Evolutionary conservation across 2,329 filamentous ascomycete genomes (phyloP), one percentile per base, ranked within the genome.

Genomic region (Exophiala bonariae): DNA sequence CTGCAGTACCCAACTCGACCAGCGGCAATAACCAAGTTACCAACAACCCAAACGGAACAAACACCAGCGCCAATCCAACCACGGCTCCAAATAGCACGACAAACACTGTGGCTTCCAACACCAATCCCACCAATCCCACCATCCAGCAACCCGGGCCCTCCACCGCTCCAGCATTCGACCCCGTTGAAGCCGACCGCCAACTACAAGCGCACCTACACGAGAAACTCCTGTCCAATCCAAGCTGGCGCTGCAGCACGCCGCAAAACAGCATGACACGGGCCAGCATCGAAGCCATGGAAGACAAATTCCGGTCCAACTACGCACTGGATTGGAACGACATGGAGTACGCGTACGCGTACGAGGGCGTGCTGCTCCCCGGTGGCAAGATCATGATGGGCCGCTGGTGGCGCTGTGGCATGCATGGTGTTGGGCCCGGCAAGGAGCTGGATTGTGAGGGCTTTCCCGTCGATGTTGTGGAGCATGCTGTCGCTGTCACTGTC

Each of bases 281-380:
- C 9, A 22, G 44, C 7, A 49, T 59, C 41, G 47, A 45, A 18
- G 33, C 48, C 26, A 53, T 60, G 23, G 56, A 60, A 34, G 53
- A 60, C 30, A 17, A 20, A 7, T 58, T 47, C 37, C 43, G 40
- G 7, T 31, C 40, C n/a, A 41, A 43, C 23, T 43, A 49, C 20
- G 47, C 53, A 18, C 39, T 59, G 17, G 41, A 52, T 23, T 61
- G 58, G 18, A 35, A 33, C 1, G 54, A 65, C 41, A 65, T 66
- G 35, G 47, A 58, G 14, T 67, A 66, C 52, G 60, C 69, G 2
- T 72, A 70, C 59, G 70, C 63, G 3, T 78, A 77, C 46, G 74
- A 78, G 57, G 75, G 71, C 0, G 60, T 70, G 17, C 61, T 78
- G 10, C 49, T 76, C 3, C 75, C 75, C 2, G 72, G 74, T 3